Evolutionary conservation across 139 green algal genomes (phyloP).

Genomic region (Penium margaritaceum): DNA sequence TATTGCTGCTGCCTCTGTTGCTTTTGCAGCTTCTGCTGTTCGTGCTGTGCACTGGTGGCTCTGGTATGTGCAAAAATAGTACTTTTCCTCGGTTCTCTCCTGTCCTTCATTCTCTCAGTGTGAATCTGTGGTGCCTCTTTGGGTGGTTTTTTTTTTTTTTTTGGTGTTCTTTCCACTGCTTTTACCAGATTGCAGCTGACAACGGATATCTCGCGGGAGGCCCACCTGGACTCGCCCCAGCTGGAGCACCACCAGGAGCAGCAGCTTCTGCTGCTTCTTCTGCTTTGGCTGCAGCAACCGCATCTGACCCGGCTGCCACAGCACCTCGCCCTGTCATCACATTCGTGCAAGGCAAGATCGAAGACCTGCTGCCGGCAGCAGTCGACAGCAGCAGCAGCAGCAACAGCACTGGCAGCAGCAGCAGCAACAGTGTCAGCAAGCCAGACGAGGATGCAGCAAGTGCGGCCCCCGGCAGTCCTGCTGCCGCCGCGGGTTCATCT

Average conservation of each 20-base stretch:
- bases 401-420: no score
- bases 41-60: no score
- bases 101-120: no score
- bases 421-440: background rate
- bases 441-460: background rate
- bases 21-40: no score
- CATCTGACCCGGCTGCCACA: background rate
- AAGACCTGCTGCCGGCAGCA: background rate
- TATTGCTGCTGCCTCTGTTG: no score
- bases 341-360: conserved; percentile 16
- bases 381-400: background rate
- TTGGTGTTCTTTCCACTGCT: no score
- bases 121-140: no score
- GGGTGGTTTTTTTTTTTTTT: no score
- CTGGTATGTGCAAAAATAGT: no score
- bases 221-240: background rate
- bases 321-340: conserved; percentile 6
- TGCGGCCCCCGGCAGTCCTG: background rate
- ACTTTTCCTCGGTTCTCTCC: no score
- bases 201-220: conserved; percentile 10
- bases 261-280: no score
- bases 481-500: no score
- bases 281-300: background rate
- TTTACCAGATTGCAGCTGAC: conserved; percentile 8
- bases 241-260: background rate